A percentile compares a stretch with the other conserved stretches of the same genome.
Evolutionary conservation across 2,329 filamentous ascomycete species (phyloP).

Genomic region (Botrytis byssoidea): DNA sequence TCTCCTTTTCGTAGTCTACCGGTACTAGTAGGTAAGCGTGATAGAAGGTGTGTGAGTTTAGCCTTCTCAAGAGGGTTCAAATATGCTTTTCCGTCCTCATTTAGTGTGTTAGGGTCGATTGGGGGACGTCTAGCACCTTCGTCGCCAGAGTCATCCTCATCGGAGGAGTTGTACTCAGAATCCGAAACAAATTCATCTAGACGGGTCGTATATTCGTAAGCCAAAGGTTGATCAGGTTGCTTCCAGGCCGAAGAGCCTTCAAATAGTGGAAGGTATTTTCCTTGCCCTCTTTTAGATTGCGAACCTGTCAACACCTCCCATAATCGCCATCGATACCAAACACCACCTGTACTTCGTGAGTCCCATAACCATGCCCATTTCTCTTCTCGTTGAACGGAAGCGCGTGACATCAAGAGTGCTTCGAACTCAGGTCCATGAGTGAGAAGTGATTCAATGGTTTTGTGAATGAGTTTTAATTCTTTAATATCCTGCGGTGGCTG

Average conservation of each 20-base stretch:
- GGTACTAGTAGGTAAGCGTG: conserved; percentile 73
- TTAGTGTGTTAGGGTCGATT: conserved; percentile 34
- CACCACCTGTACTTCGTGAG: conserved; percentile 70
- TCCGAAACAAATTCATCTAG: conserved; percentile 81
- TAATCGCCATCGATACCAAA: conserved; percentile 91
- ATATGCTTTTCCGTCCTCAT: conserved; percentile 49
- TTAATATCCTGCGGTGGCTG: conserved; percentile 74
- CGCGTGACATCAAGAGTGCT: conserved; percentile 82
- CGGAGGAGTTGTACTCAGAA: conserved; percentile 80
- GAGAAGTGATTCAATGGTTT: conserved; percentile 76
- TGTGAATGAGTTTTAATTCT: conserved; percentile 81
- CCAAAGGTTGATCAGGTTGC: conserved; percentile 67
- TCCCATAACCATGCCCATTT: conserved; percentile 96
- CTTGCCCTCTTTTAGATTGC: conserved; percentile 46
- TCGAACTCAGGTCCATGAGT: conserved; percentile 85
- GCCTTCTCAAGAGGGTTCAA: conserved; percentile 82
- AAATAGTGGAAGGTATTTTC: conserved; percentile 65
- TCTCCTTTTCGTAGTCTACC: conserved; percentile 78
- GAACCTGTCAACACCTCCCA: conserved; percentile 80
- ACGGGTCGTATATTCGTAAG: conserved; percentile 75
- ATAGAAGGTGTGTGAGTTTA: conserved; percentile 79
- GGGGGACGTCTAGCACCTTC: conserved; percentile 46
- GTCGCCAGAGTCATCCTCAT: conserved; percentile 70
- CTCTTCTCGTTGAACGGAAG: conserved; percentile 80
- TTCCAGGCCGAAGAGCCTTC: conserved; percentile 78